Percentiles rank a stretch among this genome's conserved stretches.
phyloP scores from a whole-genome alignment of 169 alveolate species.

The Eimeria acervulina region DNA sequence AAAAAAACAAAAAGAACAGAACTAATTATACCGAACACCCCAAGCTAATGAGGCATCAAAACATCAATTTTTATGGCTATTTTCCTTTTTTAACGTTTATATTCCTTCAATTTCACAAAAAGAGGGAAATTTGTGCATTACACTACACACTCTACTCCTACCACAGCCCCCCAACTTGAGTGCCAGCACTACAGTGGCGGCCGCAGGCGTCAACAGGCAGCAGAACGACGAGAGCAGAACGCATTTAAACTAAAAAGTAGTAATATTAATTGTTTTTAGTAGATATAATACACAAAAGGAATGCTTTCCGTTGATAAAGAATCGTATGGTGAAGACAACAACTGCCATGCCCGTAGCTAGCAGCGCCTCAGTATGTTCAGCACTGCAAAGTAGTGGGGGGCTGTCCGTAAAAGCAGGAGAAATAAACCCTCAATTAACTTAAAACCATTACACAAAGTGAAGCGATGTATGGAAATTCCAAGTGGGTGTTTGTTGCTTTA shows the following conservation, averaged over 20 bases:
- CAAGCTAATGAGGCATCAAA: background rate
- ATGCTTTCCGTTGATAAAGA: background rate
- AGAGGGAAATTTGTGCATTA: background rate
- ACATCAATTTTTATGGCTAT: background rate
- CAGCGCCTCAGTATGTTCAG: background rate
- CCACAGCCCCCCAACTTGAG: constrained; percentile 10
- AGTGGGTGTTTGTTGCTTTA: background rate
- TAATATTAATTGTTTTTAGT: background rate
- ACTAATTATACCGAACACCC: background rate
- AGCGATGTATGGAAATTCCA: background rate
- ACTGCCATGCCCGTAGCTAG: background rate
- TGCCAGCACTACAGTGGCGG: constrained; percentile 14
- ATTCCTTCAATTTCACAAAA: background rate
- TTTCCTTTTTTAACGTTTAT: background rate
- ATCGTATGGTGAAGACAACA: background rate
- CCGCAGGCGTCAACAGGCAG: background rate
- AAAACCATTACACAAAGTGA: background rate
- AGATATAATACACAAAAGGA: background rate
- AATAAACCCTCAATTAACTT: background rate
- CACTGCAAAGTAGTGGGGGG: background rate
- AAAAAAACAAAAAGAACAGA: background rate
- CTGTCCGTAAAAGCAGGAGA: background rate
- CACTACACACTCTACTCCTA: constrained; percentile 29
- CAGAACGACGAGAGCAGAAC: background rate
- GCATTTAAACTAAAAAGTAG: background rate